These are phyloP conservation scores for Metarhizium album DNA, from an alignment of 2,329 filamentous ascomycete species.

Conservation along the genomic window DNA sequence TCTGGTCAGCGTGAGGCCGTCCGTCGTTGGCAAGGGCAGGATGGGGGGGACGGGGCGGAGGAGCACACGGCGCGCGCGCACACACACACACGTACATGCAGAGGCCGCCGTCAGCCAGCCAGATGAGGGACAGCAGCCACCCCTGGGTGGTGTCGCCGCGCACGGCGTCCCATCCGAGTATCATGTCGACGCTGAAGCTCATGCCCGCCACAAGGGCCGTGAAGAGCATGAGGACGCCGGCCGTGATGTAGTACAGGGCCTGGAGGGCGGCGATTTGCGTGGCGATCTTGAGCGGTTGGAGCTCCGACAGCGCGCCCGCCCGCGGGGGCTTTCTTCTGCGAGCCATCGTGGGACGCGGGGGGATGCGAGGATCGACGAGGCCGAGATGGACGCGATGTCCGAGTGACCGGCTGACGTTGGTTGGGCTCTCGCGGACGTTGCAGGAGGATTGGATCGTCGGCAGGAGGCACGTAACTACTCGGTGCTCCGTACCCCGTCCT, in stretches of 20 bases:
- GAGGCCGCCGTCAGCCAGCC: constrained; percentile 44
- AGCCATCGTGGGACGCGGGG: constrained; percentile 30
- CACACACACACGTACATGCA: constrained; percentile 42
- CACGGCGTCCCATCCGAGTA: constrained; percentile 48
- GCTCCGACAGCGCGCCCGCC: constrained; percentile 47
- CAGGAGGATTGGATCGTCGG: too few relatives aligned
- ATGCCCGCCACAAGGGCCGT: constrained; percentile 47
- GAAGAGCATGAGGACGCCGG: constrained; percentile 45
- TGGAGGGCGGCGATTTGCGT: constrained; percentile 48
- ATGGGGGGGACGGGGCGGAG: too few relatives aligned
- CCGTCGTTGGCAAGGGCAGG: too few relatives aligned
- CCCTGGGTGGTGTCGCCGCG: constrained; percentile 52
- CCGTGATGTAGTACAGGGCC: constrained; percentile 41
- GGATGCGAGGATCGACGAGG: too few relatives aligned
- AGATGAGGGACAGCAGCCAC: constrained; percentile 48
- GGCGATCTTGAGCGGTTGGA: constrained; percentile 50
- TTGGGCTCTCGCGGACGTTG: too few relatives aligned
- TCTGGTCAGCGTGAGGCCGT: too few relatives aligned
- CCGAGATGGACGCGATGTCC: too few relatives aligned
- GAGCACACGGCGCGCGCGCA: too few relatives aligned
- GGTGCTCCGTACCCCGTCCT: too few relatives aligned
- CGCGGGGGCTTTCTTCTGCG: constrained; percentile 47
- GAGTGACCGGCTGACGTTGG: too few relatives aligned
- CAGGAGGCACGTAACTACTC: not conserved
- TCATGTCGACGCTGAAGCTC: constrained; percentile 39